A percentile compares a stretch with the other conserved stretches of the same genome.
These are phyloP conservation scores for Fusarium paranaense DNA, from an alignment of 2,329 filamentous ascomycete species.

Conservation along the genomic window DNA sequence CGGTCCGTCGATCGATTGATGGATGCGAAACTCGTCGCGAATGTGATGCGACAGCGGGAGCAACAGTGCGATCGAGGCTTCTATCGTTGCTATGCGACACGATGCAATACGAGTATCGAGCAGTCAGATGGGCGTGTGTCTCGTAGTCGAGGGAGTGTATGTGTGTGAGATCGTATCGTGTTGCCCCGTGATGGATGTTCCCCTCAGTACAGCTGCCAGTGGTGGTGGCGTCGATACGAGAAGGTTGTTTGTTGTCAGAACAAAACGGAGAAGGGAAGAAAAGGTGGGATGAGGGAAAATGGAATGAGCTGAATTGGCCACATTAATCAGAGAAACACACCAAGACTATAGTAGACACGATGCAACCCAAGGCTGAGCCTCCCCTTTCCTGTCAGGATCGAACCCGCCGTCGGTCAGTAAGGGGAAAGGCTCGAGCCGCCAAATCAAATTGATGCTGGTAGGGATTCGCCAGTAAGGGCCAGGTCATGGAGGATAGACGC, in stretches of 20 bases:
- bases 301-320: constrained; percentile 12
- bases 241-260: not conserved
- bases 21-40: not conserved
- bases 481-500: not conserved
- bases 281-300: constrained; percentile 1
- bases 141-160: not conserved
- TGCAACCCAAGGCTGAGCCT: not conserved
- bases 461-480: constrained; percentile 1
- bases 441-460: constrained; percentile 8
- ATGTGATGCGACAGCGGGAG: constrained; percentile 24
- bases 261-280: not conserved
- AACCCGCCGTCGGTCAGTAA: constrained; percentile 1
- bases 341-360: not conserved
- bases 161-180: constrained; percentile 7
- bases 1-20: not conserved
- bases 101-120: constrained; percentile 9
- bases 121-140: constrained; percentile 17
- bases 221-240: constrained; percentile 5
- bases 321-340: not conserved
- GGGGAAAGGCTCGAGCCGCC: constrained; percentile 7
- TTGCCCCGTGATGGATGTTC: constrained; percentile 3
- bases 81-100: constrained; percentile 14
- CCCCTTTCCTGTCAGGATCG: constrained; percentile 1
- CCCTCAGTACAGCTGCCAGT: not conserved
- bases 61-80: constrained; percentile 23